Percentiles rank a stretch among this genome's conserved stretches.
These are phyloP conservation scores for Saturnispora quitensis DNA, from an alignment of 805 yeast species.

Conservation along the genomic window DNA sequence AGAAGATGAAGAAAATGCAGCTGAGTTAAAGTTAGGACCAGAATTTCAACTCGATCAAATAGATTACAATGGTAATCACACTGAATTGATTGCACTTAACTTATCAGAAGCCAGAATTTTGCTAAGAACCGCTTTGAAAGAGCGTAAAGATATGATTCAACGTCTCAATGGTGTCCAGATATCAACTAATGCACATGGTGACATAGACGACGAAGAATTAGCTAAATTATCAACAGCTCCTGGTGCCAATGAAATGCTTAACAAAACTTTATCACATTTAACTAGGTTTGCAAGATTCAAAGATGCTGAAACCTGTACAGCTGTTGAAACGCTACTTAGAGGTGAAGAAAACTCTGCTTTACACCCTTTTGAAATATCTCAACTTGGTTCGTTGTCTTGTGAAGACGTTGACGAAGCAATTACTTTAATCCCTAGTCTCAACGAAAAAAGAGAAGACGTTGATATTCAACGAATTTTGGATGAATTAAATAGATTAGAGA, in stretches of 20 bases:
- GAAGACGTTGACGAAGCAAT: constrained; percentile 97
- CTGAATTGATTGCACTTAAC: constrained; percentile 75
- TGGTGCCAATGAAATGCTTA: constrained; percentile 77
- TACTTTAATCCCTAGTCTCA: constrained; percentile 82
- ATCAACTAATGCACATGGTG: constrained; percentile 20
- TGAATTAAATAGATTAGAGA: constrained; percentile 65
- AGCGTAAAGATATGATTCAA: constrained; percentile 48
- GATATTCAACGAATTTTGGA: constrained; percentile 82
- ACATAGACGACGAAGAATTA: constrained; percentile 39
- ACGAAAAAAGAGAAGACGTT: constrained; percentile 71
- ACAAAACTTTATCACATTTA: constrained; percentile 83
- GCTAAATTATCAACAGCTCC: constrained; percentile 51
- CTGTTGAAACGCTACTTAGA: constrained; percentile 79
- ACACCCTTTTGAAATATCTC: constrained; percentile 95
- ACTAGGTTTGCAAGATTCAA: constrained; percentile 82
- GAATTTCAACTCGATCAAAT: constrained; percentile 80
- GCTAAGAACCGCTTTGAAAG: constrained; percentile 82
- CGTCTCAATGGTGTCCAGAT: constrained; percentile 28
- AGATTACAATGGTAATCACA: constrained; percentile 70
- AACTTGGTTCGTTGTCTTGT: constrained; percentile 75
- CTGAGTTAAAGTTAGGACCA: constrained; percentile 79
- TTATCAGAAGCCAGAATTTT: constrained; percentile 83
- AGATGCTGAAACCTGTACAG: constrained; percentile 86
- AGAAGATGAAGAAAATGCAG: constrained; percentile 89
- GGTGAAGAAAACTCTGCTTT: constrained; percentile 63